A percentile compares a stretch with the other conserved stretches of the same genome.
Evolutionary conservation across 75 land plant species (phyloP).

Genomic region (Pseudotsuga menziesii): DNA sequence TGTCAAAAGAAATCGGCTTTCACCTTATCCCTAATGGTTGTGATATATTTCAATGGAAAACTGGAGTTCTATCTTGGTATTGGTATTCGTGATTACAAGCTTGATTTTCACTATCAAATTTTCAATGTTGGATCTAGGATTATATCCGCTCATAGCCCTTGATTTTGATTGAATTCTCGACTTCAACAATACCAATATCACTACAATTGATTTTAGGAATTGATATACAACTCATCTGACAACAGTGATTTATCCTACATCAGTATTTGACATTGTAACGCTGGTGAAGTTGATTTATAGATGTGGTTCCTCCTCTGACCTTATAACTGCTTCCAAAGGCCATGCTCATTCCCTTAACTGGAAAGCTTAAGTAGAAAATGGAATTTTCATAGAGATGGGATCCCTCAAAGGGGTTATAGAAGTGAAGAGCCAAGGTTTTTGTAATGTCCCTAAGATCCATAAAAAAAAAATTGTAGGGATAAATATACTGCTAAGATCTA

Average conservation of each 20-base stretch:
- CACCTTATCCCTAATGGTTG: too few species aligned
- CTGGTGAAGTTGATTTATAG: slow-evolving; percentile 34
- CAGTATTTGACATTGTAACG: slow-evolving; percentile 37
- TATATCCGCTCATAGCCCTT: not conserved
- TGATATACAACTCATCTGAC: slow-evolving; percentile 27
- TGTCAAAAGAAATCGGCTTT: too few species aligned
- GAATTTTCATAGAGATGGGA: slow-evolving; percentile 67
- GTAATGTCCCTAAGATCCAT: too few species aligned
- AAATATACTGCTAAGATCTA: too few species aligned
- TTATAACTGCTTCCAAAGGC: slow-evolving; percentile 75
- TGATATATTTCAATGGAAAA: not conserved
- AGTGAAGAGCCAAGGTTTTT: slow-evolving; percentile 11
- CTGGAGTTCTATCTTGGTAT: not conserved
- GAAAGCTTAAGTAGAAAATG: slow-evolving; percentile 63
- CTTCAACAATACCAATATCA: slow-evolving; percentile 24
- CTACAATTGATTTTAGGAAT: slow-evolving; percentile 64
- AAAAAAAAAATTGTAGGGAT: too few species aligned
- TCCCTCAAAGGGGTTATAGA: slow-evolving; percentile 19
- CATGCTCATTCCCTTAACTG: slow-evolving; percentile 76
- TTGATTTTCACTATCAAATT: not conserved
- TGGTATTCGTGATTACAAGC: not conserved
- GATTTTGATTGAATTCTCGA: slow-evolving; percentile 35
- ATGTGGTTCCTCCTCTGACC: slow-evolving; percentile 12
- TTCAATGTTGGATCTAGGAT: not conserved
- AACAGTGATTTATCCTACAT: slow-evolving; percentile 33